Evolutionary conservation across 2,329 filamentous ascomycete genomes (phyloP).

Genomic region (Alternaria tenuissima): DNA sequence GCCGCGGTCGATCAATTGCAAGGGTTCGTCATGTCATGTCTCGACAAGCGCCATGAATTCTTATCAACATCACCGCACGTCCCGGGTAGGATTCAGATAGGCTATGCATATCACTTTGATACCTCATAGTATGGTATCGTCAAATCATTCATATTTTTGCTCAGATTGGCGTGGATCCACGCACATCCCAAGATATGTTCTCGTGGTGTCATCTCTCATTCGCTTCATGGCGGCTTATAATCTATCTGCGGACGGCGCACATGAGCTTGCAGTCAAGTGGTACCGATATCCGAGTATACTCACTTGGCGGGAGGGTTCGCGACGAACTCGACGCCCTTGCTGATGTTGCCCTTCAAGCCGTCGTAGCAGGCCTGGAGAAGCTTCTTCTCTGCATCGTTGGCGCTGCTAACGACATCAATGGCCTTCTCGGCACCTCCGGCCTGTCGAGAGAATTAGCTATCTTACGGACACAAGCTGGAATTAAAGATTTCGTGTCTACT

Average conservation of each 20-base stretch:
- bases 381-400: conserved; percentile 88
- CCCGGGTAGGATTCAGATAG: not conserved
- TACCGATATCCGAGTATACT: conserved; percentile 17
- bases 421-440: conserved; percentile 86
- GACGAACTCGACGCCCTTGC: conserved; percentile 90
- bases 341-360: conserved; percentile 90
- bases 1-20: conserved; percentile 21
- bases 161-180: conserved; percentile 13
- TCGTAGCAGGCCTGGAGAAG: conserved; percentile 78
- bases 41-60: conserved; percentile 4
- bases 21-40: conserved; percentile 22
- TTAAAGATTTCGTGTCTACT: conserved; percentile 51
- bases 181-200: conserved; percentile 17
- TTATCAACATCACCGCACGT: not conserved
- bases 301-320: conserved; percentile 73
- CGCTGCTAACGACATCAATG: conserved; percentile 76
- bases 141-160: conserved; percentile 8
- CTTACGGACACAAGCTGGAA: not conserved
- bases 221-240: conserved; percentile 21
- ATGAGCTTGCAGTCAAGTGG: conserved; percentile 8
- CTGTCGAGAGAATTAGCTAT: conserved; percentile 57
- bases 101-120: not conserved
- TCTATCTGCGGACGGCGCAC: conserved; percentile 24
- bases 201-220: conserved; percentile 25
- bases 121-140: not conserved